A percentile compares a stretch with the other conserved stretches of the same genome.
Evolutionary conservation across 768 basidiomycete genomes (phyloP).

Genomic region (Suillus subluteus): DNA sequence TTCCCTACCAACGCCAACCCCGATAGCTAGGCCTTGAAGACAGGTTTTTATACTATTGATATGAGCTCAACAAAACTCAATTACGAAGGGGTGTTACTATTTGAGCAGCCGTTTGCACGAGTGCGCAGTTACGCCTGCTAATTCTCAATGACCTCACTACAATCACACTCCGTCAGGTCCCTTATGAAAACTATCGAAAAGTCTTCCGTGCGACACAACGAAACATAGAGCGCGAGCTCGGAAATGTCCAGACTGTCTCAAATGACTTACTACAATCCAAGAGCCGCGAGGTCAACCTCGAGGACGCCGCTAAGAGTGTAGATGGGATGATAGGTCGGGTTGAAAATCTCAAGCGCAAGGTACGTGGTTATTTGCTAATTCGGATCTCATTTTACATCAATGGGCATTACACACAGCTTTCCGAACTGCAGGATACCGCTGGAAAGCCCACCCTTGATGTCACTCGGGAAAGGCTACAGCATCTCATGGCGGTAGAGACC

Average conservation of each 20-base stretch:
- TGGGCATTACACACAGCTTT: slow-evolving; percentile 41
- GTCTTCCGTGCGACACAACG: slow-evolving; percentile 84
- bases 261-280: slow-evolving; percentile 60
- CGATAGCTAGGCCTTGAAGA: not conserved
- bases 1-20: not conserved
- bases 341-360: slow-evolving; percentile 88
- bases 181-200: slow-evolving; percentile 88
- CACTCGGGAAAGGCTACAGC: slow-evolving; percentile 73
- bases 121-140: slow-evolving; percentile 42
- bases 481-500: slow-evolving; percentile 66
- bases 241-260: slow-evolving; percentile 55
- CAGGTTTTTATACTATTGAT: slow-evolving; percentile 15
- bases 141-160: slow-evolving; percentile 17
- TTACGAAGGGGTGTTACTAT: slow-evolving; percentile 73
- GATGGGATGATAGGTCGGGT: slow-evolving; percentile 79
- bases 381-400: slow-evolving; percentile 16
- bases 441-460: slow-evolving; percentile 67
- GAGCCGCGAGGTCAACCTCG: slow-evolving; percentile 41
- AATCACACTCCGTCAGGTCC: slow-evolving; percentile 57
- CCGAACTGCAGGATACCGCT: slow-evolving; percentile 49
- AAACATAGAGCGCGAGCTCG: slow-evolving; percentile 79
- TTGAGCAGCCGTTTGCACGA: slow-evolving; percentile 83
- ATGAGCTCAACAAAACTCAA: slow-evolving; percentile 57
- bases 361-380: slow-evolving; percentile 36
- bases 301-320: slow-evolving; percentile 61